phyloP scores from a whole-genome alignment of 805 yeast genomes.

The Metschnikowia bowlesiae region DNA sequence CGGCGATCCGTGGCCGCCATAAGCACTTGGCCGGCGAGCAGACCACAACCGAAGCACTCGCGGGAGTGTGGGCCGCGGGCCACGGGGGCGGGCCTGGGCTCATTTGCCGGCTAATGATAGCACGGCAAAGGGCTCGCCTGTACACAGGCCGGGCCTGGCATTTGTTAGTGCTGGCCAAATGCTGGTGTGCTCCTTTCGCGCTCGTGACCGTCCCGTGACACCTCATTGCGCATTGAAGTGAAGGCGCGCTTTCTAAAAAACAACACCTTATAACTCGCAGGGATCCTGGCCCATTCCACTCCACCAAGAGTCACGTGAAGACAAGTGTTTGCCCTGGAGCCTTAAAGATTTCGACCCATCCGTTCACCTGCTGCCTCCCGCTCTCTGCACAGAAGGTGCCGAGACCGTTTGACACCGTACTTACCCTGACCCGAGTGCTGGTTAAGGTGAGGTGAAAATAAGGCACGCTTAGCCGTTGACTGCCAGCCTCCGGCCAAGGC shows the following conservation, averaged over 20 bases:
- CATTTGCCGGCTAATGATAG: neutral
- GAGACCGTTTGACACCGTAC: no score
- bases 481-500: no score
- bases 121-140: neutral
- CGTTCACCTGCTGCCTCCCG: no score
- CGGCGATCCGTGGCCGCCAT: neutral
- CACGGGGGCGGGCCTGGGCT: no score
- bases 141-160: neutral
- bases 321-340: neutral
- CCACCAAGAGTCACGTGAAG: conserved; percentile 2
- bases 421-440: no score
- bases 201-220: conserved; percentile 3
- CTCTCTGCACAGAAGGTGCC: no score
- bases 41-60: no score
- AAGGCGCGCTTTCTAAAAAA: conserved; percentile 1
- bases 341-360: no score
- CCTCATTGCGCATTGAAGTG: conserved; percentile 1
- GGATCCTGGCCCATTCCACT: conserved; percentile 1
- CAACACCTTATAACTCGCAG: conserved; percentile 3
- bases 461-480: no score
- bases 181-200: neutral
- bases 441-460: no score
- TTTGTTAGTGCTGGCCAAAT: neutral
- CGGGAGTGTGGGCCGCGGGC: no score
- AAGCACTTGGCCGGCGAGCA: no score